Base-by-base conservation (phyloP, 2,329 filamentous ascomycete species). In the Colletotrichum gigasporum region DNA sequence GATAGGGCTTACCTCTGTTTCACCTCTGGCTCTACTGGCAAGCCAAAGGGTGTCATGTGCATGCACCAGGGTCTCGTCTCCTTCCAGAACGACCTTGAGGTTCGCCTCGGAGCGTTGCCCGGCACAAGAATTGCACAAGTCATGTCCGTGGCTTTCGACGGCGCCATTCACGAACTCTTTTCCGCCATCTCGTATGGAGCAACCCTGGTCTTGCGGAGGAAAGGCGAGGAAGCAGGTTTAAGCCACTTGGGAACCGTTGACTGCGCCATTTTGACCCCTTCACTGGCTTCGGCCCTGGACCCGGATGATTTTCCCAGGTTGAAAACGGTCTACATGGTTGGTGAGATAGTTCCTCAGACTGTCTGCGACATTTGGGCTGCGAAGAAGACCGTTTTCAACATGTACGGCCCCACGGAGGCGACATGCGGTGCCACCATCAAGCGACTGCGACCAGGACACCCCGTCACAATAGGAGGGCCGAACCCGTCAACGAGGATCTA, bases 1-100 rank as follows among this genome's bases (percentile, higher is more conserved):
- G 22, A 53, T 11, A 57, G 52, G 16, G 79, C 78, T 0, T 83
- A 80, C 57, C 26, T 83, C 0, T 78, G 76, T 47, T 83, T 81
- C 61, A 83, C 82, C 0, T 82, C 79, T 2, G 80, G 80, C 0
- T 77, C 76, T 5, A 82, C 80, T 2, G 80, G 81, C 2, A 72
- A 68, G 2, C 80, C 80, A 0, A 83, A 83, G 66, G 79, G 75
- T 0, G 77, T 82, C 5, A 14, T 76, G 6, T 78, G 74, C 60
- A 66, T 61, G 1, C 79, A 82, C 45, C 14, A 10, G 12, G 50
- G 50, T 42, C 50, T 53, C 26, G 50, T 53, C 10, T 34, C 50
- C 12, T 53, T 53, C 11, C 50, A 53, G n/a, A 28, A 24, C 14
- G 26, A 32, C 8, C 8, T 4, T 6, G 10, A 28, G 7, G 50